These are phyloP conservation scores for Alisma plantagoaquatica DNA, from an alignment of 106 monocot species.

Conservation along the genomic window DNA sequence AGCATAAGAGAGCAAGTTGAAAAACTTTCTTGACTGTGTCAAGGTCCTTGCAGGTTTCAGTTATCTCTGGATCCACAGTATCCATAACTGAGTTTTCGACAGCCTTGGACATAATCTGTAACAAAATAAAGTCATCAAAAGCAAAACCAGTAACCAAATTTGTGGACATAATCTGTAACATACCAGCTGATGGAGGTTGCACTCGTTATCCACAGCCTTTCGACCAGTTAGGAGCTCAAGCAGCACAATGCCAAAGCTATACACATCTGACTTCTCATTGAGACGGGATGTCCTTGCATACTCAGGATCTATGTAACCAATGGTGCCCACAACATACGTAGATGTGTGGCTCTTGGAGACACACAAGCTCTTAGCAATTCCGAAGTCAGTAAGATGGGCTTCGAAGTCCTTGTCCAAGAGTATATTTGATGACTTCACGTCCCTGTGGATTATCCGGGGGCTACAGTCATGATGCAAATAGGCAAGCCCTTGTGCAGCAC, in stretches of 20 bases:
- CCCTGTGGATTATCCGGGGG: slow-evolving; percentile 87
- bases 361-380: slow-evolving; percentile 85
- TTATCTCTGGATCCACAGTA: slow-evolving; percentile 58
- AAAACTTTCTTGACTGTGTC: slow-evolving; percentile 65
- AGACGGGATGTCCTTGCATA: slow-evolving; percentile 88
- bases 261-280: slow-evolving; percentile 95
- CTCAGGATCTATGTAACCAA: slow-evolving; percentile 96
- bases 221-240: slow-evolving; percentile 82
- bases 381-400: slow-evolving; percentile 90
- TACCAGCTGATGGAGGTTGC: slow-evolving; percentile 91
- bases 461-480: slow-evolving; percentile 96
- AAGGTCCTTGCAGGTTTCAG: slow-evolving; percentile 62
- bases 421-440: slow-evolving; percentile 93
- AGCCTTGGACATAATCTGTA: slow-evolving; percentile 71
- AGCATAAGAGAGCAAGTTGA: slow-evolving; percentile 84
- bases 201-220: slow-evolving; percentile 85
- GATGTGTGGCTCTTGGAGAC: slow-evolving; percentile 89
- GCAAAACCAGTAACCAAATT: not conserved
- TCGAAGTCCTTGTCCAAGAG: slow-evolving; percentile 85
- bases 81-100: slow-evolving; percentile 78
- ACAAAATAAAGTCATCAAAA: not conserved
- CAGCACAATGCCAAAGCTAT: slow-evolving; percentile 85
- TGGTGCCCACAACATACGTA: slow-evolving; percentile 93
- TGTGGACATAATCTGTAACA: not conserved
- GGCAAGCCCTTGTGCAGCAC: slow-evolving; percentile 81